phyloP scores from a whole-genome alignment of 1,139 yeast genomes.

The Meyerozyma carpophila region DNA sequence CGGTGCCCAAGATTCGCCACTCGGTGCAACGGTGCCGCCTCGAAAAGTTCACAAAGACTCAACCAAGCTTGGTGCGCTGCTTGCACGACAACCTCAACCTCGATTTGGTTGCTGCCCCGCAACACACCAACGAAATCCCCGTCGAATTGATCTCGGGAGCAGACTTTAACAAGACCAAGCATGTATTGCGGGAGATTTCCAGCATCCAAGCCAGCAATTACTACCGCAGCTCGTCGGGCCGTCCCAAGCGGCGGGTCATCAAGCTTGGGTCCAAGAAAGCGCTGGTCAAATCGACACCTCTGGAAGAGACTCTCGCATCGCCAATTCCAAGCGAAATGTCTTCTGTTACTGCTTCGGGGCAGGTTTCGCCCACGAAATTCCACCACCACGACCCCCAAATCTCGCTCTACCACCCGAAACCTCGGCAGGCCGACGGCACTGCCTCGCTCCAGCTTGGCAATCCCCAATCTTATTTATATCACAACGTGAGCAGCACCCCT shows the following conservation, averaged over 20 bases:
- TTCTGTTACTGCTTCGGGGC: background rate
- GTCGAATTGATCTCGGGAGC: constrained; percentile 26
- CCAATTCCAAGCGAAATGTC: background rate
- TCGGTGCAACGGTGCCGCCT: constrained; percentile 51
- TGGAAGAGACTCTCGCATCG: background rate
- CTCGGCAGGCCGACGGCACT: constrained; percentile 2
- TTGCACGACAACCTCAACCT: constrained; percentile 4
- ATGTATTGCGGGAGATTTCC: constrained; percentile 40
- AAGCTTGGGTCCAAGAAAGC: constrained; percentile 25
- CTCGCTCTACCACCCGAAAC: constrained; percentile 3
- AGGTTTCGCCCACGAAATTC: background rate
- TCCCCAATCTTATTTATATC: background rate
- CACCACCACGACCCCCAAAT: background rate
- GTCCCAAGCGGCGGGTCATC: constrained; percentile 47
- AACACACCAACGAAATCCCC: constrained; percentile 31
- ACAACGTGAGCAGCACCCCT: background rate
- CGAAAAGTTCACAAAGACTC: constrained; percentile 34
- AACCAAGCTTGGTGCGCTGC: constrained; percentile 29
- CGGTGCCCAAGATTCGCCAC: constrained; percentile 53
- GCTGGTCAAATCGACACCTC: background rate
- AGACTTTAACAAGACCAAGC: constrained; percentile 26
- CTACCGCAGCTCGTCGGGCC: constrained; percentile 24
- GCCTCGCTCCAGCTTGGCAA: background rate
- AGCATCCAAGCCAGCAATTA: constrained; percentile 42
- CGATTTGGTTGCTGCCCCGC: constrained; percentile 3